These are phyloP conservation scores for Phytopythium mirpurense DNA, from an alignment of 352 stramenopile genomes.

Conservation along the genomic window DNA sequence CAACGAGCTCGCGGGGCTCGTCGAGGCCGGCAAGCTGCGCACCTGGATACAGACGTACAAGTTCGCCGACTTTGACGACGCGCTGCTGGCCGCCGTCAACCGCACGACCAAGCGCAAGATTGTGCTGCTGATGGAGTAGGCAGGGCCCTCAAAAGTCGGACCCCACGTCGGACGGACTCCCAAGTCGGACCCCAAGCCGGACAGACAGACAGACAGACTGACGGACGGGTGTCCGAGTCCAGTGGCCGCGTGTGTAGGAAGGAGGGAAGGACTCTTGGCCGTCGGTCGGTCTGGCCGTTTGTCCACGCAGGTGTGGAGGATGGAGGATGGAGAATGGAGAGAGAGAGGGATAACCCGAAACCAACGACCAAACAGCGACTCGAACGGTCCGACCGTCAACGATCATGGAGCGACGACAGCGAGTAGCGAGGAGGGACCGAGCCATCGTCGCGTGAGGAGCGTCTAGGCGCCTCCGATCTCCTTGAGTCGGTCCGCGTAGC, in stretches of 20 bases:
- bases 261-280: not conserved
- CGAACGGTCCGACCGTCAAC: too few species aligned
- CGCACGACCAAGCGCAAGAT: conserved; percentile 83
- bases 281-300: too few species aligned
- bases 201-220: too few species aligned
- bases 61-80: conserved; percentile 80
- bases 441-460: too few species aligned
- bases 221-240: not conserved
- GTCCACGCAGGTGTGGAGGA: not conserved
- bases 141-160: too few species aligned
- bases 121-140: conserved; percentile 79
- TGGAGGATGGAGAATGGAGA: not conserved
- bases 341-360: conserved; percentile 12
- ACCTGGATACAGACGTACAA: conserved; percentile 87
- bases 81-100: conserved; percentile 61
- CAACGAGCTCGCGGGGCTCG: conserved; percentile 51
- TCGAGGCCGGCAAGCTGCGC: conserved; percentile 70
- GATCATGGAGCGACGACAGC: too few species aligned
- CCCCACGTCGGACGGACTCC: not conserved
- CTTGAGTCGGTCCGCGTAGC: conserved; percentile 95
- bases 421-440: too few species aligned
- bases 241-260: not conserved
- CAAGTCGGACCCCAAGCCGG: too few species aligned
- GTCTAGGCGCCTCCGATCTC: conserved; percentile 55
- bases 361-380: conserved; percentile 21